Evolutionary conservation across 805 yeast genomes (phyloP).

Genomic region (Torulaspora gathmanii): DNA sequence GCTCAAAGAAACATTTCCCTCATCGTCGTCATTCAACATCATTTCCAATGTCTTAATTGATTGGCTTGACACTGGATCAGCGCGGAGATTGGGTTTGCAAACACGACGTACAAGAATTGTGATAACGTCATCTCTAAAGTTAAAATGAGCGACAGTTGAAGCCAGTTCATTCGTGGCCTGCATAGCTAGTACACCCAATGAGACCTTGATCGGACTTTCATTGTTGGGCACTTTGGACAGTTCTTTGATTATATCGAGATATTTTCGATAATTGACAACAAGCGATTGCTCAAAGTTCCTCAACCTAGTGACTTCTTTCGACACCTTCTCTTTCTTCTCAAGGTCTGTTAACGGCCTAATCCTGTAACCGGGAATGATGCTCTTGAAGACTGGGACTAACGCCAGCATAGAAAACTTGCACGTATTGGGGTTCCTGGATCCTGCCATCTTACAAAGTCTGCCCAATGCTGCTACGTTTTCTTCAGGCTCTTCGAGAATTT

Average conservation of each 20-base stretch:
- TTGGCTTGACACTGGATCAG: slow-evolving; percentile 46
- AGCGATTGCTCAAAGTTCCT: slow-evolving; percentile 79
- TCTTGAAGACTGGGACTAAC: slow-evolving; percentile 76
- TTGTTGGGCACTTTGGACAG: slow-evolving; percentile 39
- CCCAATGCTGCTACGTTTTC: slow-evolving; percentile 64
- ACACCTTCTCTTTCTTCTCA: slow-evolving; percentile 76
- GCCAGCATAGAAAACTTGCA: slow-evolving; percentile 71
- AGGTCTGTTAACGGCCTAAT: slow-evolving; percentile 77
- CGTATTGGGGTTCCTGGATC: slow-evolving; percentile 60
- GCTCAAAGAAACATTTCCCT: slow-evolving; percentile 77
- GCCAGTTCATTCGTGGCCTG: slow-evolving; percentile 77
- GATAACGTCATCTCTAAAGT: slow-evolving; percentile 71
- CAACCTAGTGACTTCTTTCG: slow-evolving; percentile 72
- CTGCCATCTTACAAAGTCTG: slow-evolving; percentile 65
- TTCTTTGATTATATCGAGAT: slow-evolving; percentile 51
- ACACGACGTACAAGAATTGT: slow-evolving; percentile 63
- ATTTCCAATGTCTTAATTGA: slow-evolving; percentile 63
- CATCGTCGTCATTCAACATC: slow-evolving; percentile 73
- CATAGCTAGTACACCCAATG: slow-evolving; percentile 53
- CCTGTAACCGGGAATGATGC: slow-evolving; percentile 81
- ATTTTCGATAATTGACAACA: slow-evolving; percentile 62
- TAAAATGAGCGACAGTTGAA: slow-evolving; percentile 68
- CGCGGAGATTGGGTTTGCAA: slow-evolving; percentile 49
- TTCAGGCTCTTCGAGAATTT: slow-evolving; percentile 82
- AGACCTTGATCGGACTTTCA: slow-evolving; percentile 30